phyloP scores from a whole-genome alignment of 1,284 basidiomycete species.

The Phenoliferia sp. region DNA sequence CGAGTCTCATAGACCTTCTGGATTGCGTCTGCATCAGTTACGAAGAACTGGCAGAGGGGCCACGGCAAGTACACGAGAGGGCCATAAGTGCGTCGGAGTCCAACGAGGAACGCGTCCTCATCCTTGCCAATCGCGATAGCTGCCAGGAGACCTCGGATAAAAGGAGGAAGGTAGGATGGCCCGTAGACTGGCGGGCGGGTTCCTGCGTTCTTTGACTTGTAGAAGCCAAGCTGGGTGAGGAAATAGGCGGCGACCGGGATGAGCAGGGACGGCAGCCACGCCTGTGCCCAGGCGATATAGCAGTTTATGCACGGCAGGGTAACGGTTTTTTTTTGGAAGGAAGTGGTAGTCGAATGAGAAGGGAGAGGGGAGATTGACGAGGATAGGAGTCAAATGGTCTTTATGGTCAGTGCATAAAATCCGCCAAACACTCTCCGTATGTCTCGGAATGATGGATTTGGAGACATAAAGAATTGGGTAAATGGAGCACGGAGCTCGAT shows the following conservation, averaged over 20 bases:
- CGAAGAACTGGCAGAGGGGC: constrained; percentile 29
- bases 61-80: constrained; percentile 27
- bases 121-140: constrained; percentile 23
- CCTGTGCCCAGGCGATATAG: constrained; percentile 11
- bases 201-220: neutral
- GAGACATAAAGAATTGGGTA: too few species aligned
- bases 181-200: constrained; percentile 11
- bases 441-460: too few species aligned
- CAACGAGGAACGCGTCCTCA: constrained; percentile 25
- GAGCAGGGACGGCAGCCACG: constrained; percentile 7
- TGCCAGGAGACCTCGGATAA: constrained; percentile 15
- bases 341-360: neutral
- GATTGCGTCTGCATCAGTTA: constrained; percentile 12
- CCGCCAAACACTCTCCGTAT: too few species aligned
- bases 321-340: neutral
- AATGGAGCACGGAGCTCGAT: too few species aligned
- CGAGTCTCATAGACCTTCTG: constrained; percentile 19
- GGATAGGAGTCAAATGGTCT: neutral
- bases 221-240: neutral
- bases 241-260: constrained; percentile 6
- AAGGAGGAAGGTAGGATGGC: constrained; percentile 5
- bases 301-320: constrained; percentile 18
- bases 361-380: neutral
- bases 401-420: too few species aligned
- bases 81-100: constrained; percentile 12